Base-by-base conservation (phyloP, 768 basidiomycete genomes). In the Podaxis sp. region DNA sequence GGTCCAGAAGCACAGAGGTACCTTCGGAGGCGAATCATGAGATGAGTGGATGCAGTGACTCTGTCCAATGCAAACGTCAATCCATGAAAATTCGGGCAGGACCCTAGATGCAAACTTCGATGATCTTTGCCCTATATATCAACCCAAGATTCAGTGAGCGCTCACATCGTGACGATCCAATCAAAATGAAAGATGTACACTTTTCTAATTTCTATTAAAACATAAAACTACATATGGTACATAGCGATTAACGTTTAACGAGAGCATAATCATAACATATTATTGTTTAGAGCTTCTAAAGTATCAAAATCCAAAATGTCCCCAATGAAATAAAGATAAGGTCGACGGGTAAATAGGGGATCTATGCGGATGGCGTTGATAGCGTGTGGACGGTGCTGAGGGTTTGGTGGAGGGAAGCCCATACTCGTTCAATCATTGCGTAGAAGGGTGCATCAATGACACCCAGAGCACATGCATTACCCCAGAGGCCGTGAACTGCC, bases 391-490 rank as follows among this genome's bases (percentile, higher is more conserved):
- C 38, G 2, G 28, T 61, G 64, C 69, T 66, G 55, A 86, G 73
- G 17, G 83, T 79, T 2, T 56, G 67, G 64, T 84, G 65, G 36
- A 83, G 73, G n/a, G 75, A 68, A 56, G 78, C 82, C 83, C 84
- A 85, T 8, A 81, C 79, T 37, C 80, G 72, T 60, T 90, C 88
- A 62, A 93, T 80, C 26, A 81, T 80, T 20, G 81, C 79, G 89
- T 90, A 93, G 46, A 93, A 74, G 20, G 76, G 77, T 49, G 68
- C 66, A 65, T 91, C 87, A 57, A 81, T 82, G 2, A 92, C 73
- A 2, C 90, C 91, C 15, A 93, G 78, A n/a, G 83, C 82, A 62
- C 84, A 86, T 1, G 82, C 83, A 69, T 93, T 92, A 60, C 82
- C 79, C 88, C 90, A 93, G 33, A 92, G 72, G 5, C 87, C 90